Evolutionary conservation across 73 alveolate genomes (phyloP).

Genomic region (Paraurostyla sp.): DNA sequence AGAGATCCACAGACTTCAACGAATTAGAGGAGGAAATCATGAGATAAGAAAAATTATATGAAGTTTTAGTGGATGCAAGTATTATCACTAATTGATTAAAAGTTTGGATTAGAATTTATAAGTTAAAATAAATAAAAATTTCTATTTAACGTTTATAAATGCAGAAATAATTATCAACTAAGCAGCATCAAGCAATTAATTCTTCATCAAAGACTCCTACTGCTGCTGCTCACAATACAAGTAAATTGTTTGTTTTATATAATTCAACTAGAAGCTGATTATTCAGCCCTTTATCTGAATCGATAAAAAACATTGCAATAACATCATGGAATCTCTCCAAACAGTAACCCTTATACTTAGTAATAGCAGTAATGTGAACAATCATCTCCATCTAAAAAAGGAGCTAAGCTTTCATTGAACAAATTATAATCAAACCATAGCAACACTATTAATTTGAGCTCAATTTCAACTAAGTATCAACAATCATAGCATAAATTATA

Average conservation of each 20-base stretch:
- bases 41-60: conserved; percentile 52
- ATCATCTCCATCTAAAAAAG: background rate
- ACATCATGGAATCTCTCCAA: too few species aligned
- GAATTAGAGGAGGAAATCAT: conserved; percentile 24
- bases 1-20: conserved; percentile 2
- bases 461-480: background rate
- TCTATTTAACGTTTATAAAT: background rate
- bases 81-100: conserved; percentile 33
- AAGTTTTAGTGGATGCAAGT: conserved; percentile 59
- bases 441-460: background rate
- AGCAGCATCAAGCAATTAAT: too few species aligned
- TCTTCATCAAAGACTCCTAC: too few species aligned
- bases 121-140: background rate
- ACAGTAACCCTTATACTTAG: too few species aligned
- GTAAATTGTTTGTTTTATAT: too few species aligned
- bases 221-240: background rate
- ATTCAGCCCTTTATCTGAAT: too few species aligned
- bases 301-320: too few species aligned
- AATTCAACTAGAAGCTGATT: too few species aligned
- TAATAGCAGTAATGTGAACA: too few species aligned
- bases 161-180: background rate
- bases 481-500: background rate
- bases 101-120: background rate
- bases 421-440: background rate
- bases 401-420: too few species aligned